A percentile compares a stretch with the other conserved stretches of the same genome.
Evolutionary conservation across 129 eudicot genomes (phyloP).

Genomic region (Deinandra increscens): DNA sequence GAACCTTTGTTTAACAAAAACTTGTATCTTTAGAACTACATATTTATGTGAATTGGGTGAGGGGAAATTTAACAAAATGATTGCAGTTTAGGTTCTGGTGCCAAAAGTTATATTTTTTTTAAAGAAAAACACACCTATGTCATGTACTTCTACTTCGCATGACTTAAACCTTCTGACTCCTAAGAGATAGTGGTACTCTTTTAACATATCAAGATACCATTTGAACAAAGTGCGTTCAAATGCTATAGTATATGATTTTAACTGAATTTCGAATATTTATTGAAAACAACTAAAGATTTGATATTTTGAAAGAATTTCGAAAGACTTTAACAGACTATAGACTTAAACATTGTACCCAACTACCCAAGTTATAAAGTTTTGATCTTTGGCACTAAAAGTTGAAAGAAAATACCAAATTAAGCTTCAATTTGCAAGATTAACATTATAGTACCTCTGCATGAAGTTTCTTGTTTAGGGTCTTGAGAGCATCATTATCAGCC

Average conservation of each 20-base stretch:
- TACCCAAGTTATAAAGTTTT: slow-evolving; percentile 19
- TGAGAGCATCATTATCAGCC: slow-evolving; percentile 83
- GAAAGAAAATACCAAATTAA: neutral
- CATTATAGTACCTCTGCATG: slow-evolving; percentile 75
- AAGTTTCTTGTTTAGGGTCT: slow-evolving; percentile 75
- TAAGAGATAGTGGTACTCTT: no score
- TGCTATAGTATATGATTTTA: neutral
- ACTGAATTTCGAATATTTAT: neutral
- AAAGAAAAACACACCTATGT: no score
- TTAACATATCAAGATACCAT: no score
- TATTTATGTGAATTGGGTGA: no score
- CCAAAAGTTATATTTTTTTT: no score
- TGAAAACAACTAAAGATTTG: slow-evolving; percentile 8
- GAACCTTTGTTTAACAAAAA: neutral
- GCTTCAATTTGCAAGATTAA: neutral
- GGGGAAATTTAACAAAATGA: no score
- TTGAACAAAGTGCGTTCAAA: no score
- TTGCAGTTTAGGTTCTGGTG: no score
- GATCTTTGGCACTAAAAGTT: neutral
- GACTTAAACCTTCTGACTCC: no score
- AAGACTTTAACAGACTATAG: neutral
- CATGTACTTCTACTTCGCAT: no score
- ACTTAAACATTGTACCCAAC: slow-evolving; percentile 13
- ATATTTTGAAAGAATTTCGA: slow-evolving; percentile 4
- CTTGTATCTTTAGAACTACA: neutral